Evolutionary conservation across 306 rosid species (phyloP), one percentile per base, ranked within the genome.

Genomic region (Cucumis melo): DNA sequence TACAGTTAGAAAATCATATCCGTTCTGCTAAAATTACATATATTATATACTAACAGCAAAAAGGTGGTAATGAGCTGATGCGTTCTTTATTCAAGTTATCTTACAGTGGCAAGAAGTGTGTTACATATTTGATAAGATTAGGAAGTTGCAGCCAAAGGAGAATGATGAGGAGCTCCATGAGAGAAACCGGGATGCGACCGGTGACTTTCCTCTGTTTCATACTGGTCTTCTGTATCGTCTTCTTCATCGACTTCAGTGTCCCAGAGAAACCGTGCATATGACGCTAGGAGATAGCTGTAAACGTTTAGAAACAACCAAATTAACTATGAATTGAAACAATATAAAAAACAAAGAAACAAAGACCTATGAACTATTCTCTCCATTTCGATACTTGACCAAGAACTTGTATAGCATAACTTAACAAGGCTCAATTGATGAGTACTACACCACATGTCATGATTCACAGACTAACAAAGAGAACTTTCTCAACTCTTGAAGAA

Each of bases 221-320:
- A 82, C 73, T 48, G 46, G 14, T 38, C 16, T 38, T 62, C 82
- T 68, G 77, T 78, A 16, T 80, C 80, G 67, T 85, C 92, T 75
- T 86, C 89, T 5, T 83, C 83, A 15, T 85, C 88, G 32, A 82
- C 93, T 64, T 89, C 87, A 36, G 81, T 76, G 75, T 93, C 97
- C 97, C 96, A 93, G 24, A 91, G 76, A 50, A 72, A 72, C 58
- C 42, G 76, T 3, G 59, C 76, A 15, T 72, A 72, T 39, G 97
- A 88, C 77, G 93, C 98, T 9, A 87, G 20, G 14, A 88, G 89
- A 86, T 84, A 88, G 77, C 98, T 91, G 91, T 85, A 80, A 41
- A 82, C 5, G 8, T 7, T 51, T 73, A 29, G 62, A 46, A 32
- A 24, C 34, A 65, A 23, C 56, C 7, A 44, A 21, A 68, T 44